These are phyloP conservation scores for Discostella pseudostelligera DNA, from an alignment of 108 stramenopile species.

Conservation along the genomic window DNA sequence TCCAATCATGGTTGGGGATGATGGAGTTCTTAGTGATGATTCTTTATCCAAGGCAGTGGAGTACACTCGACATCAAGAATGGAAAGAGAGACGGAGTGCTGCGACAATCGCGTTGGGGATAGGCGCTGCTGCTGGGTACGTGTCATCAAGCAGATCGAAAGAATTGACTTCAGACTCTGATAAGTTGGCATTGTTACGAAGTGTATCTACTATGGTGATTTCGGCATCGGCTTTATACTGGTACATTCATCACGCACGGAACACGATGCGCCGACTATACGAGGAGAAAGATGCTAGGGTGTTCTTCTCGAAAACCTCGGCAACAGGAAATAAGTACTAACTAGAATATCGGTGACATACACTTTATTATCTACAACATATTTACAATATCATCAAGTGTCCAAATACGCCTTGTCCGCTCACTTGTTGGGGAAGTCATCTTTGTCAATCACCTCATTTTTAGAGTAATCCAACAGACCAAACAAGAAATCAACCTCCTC, in stretches of 20 bases:
- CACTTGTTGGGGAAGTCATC: conserved; percentile 36
- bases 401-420: not conserved
- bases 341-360: not conserved
- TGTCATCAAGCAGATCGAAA: conserved; percentile 10
- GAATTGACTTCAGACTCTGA: conserved; percentile 3
- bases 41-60: conserved; percentile 20
- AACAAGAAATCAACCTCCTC: conserved; percentile 49
- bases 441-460: conserved; percentile 43
- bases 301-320: conserved; percentile 70
- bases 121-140: conserved; percentile 36
- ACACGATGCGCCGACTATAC: conserved; percentile 15
- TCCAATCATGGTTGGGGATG: conserved; percentile 10
- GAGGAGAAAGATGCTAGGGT: conserved; percentile 63
- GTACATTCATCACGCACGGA: conserved; percentile 21
- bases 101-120: conserved; percentile 41
- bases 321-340: conserved; percentile 72
- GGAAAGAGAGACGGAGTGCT: conserved; percentile 39
- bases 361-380: not conserved
- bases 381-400: not conserved
- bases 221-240: conserved; percentile 32
- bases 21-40: conserved; percentile 18
- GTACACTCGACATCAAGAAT: conserved; percentile 22
- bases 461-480: conserved; percentile 48
- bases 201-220: conserved; percentile 13
- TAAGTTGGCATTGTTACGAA: conserved; percentile 20